These are phyloP conservation scores for Aspergillus sp. DNA, from an alignment of 2,329 filamentous ascomycete species.

Conservation along the genomic window DNA sequence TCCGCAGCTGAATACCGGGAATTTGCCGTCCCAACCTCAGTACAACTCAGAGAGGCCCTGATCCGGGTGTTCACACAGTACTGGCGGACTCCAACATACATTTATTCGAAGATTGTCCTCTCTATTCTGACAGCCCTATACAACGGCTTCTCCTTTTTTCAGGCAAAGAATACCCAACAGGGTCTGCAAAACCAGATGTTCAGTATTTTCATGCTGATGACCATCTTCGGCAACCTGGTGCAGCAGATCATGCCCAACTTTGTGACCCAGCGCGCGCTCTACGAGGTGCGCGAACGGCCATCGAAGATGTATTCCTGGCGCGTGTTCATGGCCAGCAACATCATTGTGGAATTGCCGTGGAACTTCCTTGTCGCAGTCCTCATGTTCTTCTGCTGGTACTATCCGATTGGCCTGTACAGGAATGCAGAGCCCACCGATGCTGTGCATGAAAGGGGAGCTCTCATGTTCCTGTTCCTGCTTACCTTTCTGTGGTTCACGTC, in stretches of 20 bases:
- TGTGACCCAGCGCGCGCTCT: conserved; percentile 58
- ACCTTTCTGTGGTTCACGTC: conserved; percentile 70
- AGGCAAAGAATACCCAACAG: conserved; percentile 70
- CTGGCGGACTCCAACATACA: conserved; percentile 86
- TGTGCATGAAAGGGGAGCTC: conserved; percentile 56
- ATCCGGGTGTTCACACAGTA: conserved; percentile 84
- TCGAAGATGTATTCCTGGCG: conserved; percentile 75
- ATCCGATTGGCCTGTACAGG: conserved; percentile 54
- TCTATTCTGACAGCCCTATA: conserved; percentile 69
- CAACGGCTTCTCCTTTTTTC: conserved; percentile 81
- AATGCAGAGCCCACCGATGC: conserved; percentile 42
- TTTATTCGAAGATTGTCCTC: conserved; percentile 76
- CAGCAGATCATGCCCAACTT: conserved; percentile 61
- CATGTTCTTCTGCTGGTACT: conserved; percentile 68
- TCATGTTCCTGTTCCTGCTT: conserved; percentile 65
- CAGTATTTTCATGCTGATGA: conserved; percentile 80
- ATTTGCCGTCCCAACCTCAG: conserved; percentile 64
- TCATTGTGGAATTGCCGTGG: conserved; percentile 70
- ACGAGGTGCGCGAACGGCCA: conserved; percentile 61
- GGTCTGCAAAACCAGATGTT: conserved; percentile 92
- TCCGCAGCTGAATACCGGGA: conserved; percentile 61
- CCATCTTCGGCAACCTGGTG: conserved; percentile 66
- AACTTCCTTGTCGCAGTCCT: conserved; percentile 62
- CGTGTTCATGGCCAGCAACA: conserved; percentile 68
- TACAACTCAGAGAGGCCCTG: conserved; percentile 68